Evolutionary conservation across 176 grass and related monocot genomes (phyloP), one percentile per base, ranked within the genome.

Genomic region (Triticum monococcum): DNA sequence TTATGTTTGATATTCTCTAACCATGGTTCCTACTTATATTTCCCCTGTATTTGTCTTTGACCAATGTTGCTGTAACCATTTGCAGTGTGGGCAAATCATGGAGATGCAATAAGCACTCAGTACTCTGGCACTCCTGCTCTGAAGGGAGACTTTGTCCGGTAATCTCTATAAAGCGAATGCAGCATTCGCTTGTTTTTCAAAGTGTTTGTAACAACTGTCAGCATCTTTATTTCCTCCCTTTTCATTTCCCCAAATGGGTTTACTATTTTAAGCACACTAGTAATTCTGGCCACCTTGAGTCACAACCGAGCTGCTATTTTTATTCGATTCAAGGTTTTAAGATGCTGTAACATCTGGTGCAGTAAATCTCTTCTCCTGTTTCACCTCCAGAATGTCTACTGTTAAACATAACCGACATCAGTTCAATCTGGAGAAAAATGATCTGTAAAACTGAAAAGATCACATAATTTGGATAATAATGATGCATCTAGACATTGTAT

Each of bases 21-120:
- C 61, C 16, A 57, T 69, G 8, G 37, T 71, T 28, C 50, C 30
- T 84, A 60, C 60, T 79, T 68, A 7, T 52, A 77, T 71, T 71
- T n/a, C 41, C 25, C 46, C 63, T 60, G 28, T 48, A 22, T 24
- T 32, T 76, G 31, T n/a, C 73, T 74, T 46, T 75, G 84, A 83
- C 81, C 20, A 82, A 81, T 76, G 31, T 17, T 68, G 37, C 24
- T 71, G 24, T 22, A 31, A 25, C 37, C 24, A 81, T 80, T 90
- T 91, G 64, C 75, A 98, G 95, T 98, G 87, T 98, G 95, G 95
- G 95, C 95, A 78, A 98, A 98, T 81, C 95, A 98, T 90, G 95
- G 95, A 70, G 93, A 98, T 92, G 91, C 92, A 84, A 90, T 98
- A 89, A 98, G 95, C 80, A 98, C 92, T 77, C 95, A 98, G 72